Base-by-base conservation (phyloP, 83 land plant genomes). In the Thuja plicata region DNA sequence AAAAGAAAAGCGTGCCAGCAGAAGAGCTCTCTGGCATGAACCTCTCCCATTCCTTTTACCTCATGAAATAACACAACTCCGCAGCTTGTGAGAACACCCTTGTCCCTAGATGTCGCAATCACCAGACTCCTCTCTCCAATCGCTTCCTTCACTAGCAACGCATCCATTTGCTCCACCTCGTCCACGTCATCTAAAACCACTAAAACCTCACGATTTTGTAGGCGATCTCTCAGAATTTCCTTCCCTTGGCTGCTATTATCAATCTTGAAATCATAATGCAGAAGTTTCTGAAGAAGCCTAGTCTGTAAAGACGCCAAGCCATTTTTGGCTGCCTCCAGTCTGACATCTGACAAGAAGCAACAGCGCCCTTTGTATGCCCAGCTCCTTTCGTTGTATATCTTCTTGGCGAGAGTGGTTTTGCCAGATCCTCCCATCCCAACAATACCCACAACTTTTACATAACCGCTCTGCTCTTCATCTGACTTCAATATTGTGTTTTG, bases 151-250 rank as follows among this genome's bases (percentile, higher is more conserved):
- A 35, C 30, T 8, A 82, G 21, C 27, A 82, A 10, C 0, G 55
- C 85, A 45, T 82, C 52, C 19, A 46, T 46, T n/a, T 46, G 85
- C 2, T 82, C 50, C 5, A 0, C 54, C 21, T 82, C 2, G 21
- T 82, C 85, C 5, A 82, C 85, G n/a, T 82, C 85, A 76, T 76
- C 79, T 11, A 76, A 76, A 34, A 76, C 37, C 37, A 76, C 3
- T 27, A 82, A 10, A 2, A 45, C 15, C 2, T 43, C 11, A 9
- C 0, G n/a, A 81, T 2, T 8, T 45, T 5, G 7, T 15, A 81
- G 50, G 0, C 13, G n/a, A 41, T 45, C 21, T 2, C n/a, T 43
- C 3, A 81, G 34, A 21, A 45, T 81, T 21, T 9, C 32, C 3
- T 41, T 81, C 21, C 84, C 84, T 43, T 81, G 13, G 13, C 30